phyloP scores from a whole-genome alignment of 495 filamentous ascomycete genomes.

The Trichoderma asperelloides region DNA sequence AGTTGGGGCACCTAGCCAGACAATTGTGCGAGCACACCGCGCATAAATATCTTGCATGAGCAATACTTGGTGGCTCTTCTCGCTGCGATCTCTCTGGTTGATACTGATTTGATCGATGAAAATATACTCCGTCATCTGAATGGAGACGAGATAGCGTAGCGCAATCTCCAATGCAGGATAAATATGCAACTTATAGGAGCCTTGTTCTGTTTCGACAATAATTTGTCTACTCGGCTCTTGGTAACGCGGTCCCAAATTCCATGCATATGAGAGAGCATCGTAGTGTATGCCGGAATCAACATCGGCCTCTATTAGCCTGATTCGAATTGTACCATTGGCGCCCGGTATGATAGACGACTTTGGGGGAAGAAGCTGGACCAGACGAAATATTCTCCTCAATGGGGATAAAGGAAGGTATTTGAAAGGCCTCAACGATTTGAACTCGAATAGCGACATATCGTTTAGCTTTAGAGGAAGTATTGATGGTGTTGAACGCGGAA shows the following conservation, averaged over 20 bases:
- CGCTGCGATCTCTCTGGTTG: not conserved
- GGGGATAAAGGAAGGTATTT: not conserved
- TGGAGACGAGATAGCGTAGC: not conserved
- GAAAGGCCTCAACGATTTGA: not conserved
- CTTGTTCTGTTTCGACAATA: not conserved
- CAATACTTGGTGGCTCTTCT: not conserved
- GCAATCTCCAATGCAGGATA: not conserved
- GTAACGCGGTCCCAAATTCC: not conserved
- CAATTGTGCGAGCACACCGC: not conserved
- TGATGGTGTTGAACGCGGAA: not conserved
- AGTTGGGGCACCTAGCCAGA: not conserved
- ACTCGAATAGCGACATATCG: not conserved
- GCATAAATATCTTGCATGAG: not conserved
- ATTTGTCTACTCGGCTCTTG: not conserved
- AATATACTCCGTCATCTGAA: not conserved
- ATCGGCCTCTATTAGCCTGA: not conserved
- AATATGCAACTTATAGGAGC: not conserved
- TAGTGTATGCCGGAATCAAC: not conserved
- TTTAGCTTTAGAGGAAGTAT: not conserved
- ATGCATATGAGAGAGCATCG: not conserved
- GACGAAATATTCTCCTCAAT: not conserved
- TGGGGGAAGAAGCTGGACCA: not conserved
- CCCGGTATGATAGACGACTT: not conserved
- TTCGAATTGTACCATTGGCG: not conserved
- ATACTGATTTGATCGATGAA: not conserved